A percentile compares a stretch with the other conserved stretches of the same genome.
Evolutionary conservation across 495 filamentous ascomycete species (phyloP).

Genomic region (Daldinia vernicosa): DNA sequence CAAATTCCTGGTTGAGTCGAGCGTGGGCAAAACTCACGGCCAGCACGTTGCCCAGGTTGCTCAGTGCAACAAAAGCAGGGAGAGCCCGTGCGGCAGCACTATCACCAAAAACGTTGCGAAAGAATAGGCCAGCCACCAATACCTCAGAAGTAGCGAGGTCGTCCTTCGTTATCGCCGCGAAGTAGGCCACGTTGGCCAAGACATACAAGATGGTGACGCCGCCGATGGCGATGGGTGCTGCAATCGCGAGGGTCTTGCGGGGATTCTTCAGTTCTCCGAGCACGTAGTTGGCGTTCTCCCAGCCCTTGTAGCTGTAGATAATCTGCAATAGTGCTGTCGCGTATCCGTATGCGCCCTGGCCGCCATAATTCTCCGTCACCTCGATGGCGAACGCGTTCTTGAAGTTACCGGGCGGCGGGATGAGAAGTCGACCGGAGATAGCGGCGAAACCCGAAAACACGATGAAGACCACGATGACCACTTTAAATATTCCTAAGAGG

Average conservation of each 20-base stretch:
- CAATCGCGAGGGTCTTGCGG: constrained; percentile 68
- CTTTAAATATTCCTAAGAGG: constrained; percentile 72
- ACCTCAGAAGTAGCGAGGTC: constrained; percentile 68
- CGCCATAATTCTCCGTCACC: constrained; percentile 53
- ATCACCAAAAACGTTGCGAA: constrained; percentile 72
- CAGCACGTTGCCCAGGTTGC: constrained; percentile 75
- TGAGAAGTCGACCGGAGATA: constrained; percentile 61
- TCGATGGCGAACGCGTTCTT: constrained; percentile 66
- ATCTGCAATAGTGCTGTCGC: constrained; percentile 72
- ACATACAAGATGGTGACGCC: constrained; percentile 72
- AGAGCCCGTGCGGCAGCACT: constrained; percentile 65
- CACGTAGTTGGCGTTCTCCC: constrained; percentile 69
- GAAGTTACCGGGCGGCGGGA: constrained; percentile 72
- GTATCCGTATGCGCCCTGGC: constrained; percentile 66
- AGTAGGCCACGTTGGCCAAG: constrained; percentile 76
- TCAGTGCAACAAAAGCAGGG: constrained; percentile 76
- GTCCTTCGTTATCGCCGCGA: constrained; percentile 70
- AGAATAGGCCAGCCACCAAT: constrained; percentile 71
- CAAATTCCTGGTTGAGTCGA: constrained; percentile 71
- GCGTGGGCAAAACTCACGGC: constrained; percentile 75
- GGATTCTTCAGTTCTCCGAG: constrained; percentile 71
- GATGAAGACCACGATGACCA: constrained; percentile 72
- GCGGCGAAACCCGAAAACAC: constrained; percentile 72
- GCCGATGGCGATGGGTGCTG: constrained; percentile 68
- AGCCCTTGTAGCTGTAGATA: constrained; percentile 74